Evolutionary conservation across 1,139 yeast genomes (phyloP), one percentile per base, ranked within the genome.

Genomic region (Blastobotrys serpentis): DNA sequence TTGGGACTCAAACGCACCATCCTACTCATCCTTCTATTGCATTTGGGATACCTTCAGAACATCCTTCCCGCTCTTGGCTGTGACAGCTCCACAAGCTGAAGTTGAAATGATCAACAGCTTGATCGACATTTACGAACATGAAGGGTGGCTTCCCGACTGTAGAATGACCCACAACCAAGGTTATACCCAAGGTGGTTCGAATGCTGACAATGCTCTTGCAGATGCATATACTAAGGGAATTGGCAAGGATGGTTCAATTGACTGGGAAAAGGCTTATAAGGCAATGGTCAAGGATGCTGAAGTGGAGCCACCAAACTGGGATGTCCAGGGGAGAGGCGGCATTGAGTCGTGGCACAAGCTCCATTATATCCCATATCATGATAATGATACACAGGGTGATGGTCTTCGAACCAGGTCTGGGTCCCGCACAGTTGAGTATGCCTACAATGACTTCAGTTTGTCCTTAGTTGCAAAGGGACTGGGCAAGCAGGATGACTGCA

Each of bases 11-110:
- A 42, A 56, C 3, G 65, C 63, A 13, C 65, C 68, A 4, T 69
- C 69, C 49, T 71, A 70, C 51, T 73, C 70, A 52, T 74, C 71
- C 48, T 71, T 67, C 63, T 70, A 67, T 52, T 70, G 72, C n/a
- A 58, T 71, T 30, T 71, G 75, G 75, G 74, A 71, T 52, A 64
- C 71, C 0, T 71, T 69, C 58, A 54, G 75, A 18, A 64, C 70
- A 32, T 56, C 68, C 18, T 61, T 66, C 48, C 75, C 75, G 2
- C 56, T 71, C 19, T 53, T 63, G 42, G 63, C 69, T 39, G 59
- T 69, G 18, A 48, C 70, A 33, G 63, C 64, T 46, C 69, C 69
- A 16, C 51, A 53, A 4, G 57, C 68, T 37, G 66, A 67, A n/a
- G 57, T 67, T 2, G 74, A 69, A 34, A 58, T 71, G 55, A 56